Base-by-base conservation (phyloP, 805 yeast genomes). In the Hanseniaspora occidentalis region DNA sequence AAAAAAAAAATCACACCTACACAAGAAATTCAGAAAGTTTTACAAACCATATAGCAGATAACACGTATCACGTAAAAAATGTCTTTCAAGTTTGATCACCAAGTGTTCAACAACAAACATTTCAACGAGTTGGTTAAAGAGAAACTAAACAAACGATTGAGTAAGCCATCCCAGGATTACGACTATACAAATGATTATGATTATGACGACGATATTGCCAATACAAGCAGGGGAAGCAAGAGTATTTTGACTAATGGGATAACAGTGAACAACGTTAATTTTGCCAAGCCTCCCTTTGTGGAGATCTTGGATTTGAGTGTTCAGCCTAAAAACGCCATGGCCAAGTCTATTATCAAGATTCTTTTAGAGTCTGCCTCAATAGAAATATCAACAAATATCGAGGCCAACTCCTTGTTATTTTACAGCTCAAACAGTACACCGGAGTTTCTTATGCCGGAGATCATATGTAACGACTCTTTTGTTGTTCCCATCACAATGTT, bases 401-500 rank as follows among this genome's bases (percentile, higher is more conserved):
- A 60, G 36, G 52, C 62, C 13, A 60, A 60, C 41, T 43, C 56
- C 38, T 44, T 59, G 20, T 44, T 57, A 36, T 46, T 56, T 3
- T 52, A 52, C 39, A 48, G 56, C 6, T 46, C 53, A 14, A 47
- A 49, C 17, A 48, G 52, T 6, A 38, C 38, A 10, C 61, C 62
- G 9, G 37, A 31, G 14, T 60, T 60, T 40, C 49, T 57, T 2
- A 53, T 53, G 8, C 64, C 63, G 3, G 47, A 48, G 8, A 46
- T 60, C 46, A 53, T 57, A 29, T 53, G 56, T 19, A 59, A 56
- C 43, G 55, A 56, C 33, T 58, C 62, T 1, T 58, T 60, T 33
- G 49, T 52, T 9, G 54, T 60, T 7, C 64, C 64, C 3, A 58
- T 60, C 4, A 56, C 56, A 4, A 56, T 60, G 56, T 53, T 56